Conservation (phyloP, 371 early-diverging fungal genomes). For the Lichtheimia hyalospora region DNA sequence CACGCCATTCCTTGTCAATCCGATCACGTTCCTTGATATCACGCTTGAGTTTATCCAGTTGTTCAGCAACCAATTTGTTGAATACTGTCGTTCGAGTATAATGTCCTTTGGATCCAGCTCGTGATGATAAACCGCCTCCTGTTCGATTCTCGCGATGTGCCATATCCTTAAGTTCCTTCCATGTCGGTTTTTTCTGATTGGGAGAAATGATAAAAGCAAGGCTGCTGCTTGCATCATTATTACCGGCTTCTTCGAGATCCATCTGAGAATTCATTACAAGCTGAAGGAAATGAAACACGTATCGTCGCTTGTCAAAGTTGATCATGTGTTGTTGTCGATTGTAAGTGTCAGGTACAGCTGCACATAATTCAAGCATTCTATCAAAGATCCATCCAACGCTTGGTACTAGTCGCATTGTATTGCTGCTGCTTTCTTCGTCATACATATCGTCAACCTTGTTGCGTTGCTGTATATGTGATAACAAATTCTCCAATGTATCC, state of each 20-base stretch:
- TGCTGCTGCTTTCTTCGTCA: background rate
- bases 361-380: constrained; percentile 48
- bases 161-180: constrained; percentile 40
- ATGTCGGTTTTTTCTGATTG: constrained; percentile 17
- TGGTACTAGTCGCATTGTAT: constrained; percentile 29
- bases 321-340: constrained; percentile 48
- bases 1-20: constrained; percentile 69
- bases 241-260: constrained; percentile 21
- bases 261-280: constrained; percentile 46
- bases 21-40: constrained; percentile 74
- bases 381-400: constrained; percentile 60
- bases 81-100: constrained; percentile 38
- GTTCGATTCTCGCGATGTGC: constrained; percentile 38
- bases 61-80: constrained; percentile 57
- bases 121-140: constrained; percentile 17
- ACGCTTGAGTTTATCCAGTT: constrained; percentile 67
- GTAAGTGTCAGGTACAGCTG: constrained; percentile 44
- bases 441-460: constrained; percentile 5
- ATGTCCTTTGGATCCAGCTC: constrained; percentile 22
- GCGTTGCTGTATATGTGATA: constrained; percentile 9
- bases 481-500: constrained; percentile 59
- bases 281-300: constrained; percentile 63
- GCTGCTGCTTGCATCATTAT: constrained; percentile 11
- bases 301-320: constrained; percentile 74
- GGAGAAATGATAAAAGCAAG: constrained; percentile 26